Conservation (phyloP, 106 monocot genomes). For the Dioscorea zingiberensis region DNA sequence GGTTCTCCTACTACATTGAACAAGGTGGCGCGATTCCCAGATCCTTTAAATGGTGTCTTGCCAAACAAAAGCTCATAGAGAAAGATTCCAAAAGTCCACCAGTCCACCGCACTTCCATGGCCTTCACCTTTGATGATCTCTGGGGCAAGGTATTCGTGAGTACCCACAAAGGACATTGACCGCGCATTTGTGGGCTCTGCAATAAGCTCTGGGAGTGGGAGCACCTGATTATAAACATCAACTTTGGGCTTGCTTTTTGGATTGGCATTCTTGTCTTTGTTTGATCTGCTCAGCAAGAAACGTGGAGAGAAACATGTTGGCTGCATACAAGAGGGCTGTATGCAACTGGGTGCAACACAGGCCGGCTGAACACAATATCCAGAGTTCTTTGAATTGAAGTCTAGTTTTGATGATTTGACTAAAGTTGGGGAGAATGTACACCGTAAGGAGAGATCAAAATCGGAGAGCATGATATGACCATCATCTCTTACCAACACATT, state of each 20-base stretch:
- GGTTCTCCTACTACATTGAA: not conserved
- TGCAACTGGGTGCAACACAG: not conserved
- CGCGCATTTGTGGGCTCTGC: conserved; percentile 2
- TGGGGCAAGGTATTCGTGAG: not conserved
- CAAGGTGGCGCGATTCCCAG: not conserved
- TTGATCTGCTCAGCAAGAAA: not conserved
- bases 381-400: not conserved
- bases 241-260: not conserved
- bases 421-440: not conserved
- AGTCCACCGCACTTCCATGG: not conserved
- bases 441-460: not conserved
- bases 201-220: not conserved
- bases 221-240: not conserved
- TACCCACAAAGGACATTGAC: conserved; percentile 1
- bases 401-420: not conserved
- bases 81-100: conserved; percentile 1
- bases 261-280: not conserved
- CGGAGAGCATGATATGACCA: not conserved
- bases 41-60: no score
- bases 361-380: not conserved
- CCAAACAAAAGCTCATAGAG: conserved; percentile 1
- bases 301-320: not conserved
- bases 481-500: conserved; percentile 2
- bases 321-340: not conserved
- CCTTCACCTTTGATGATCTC: not conserved